These are phyloP conservation scores for Solanum hybrid DNA, from an alignment of 305 asterid species.

Conservation along the genomic window DNA sequence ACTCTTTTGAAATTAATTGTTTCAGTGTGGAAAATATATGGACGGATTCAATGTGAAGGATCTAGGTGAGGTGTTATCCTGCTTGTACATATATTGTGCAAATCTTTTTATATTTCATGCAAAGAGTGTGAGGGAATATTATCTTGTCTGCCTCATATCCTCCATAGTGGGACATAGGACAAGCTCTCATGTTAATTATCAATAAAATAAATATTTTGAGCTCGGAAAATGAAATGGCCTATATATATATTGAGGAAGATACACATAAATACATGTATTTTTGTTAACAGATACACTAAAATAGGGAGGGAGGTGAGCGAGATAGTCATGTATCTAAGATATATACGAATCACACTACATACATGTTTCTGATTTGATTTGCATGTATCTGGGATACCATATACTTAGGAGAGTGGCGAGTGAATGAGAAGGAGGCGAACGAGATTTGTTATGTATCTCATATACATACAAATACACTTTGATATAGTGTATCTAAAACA, in stretches of 20 bases:
- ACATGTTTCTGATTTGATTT: neutral
- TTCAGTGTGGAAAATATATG: neutral
- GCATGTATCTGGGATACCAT: neutral
- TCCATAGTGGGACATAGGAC: neutral
- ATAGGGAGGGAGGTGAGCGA: too few relatives aligned
- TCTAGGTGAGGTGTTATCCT: neutral
- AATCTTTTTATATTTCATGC: neutral
- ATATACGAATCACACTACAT: too few relatives aligned
- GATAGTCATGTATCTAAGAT: too few relatives aligned
- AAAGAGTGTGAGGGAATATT: neutral
- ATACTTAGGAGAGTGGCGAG: neutral
- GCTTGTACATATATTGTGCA: neutral
- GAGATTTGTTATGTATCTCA: too few relatives aligned
- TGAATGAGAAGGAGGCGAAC: neutral
- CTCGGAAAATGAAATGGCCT: neutral
- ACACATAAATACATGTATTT: too few relatives aligned
- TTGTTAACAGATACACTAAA: too few relatives aligned
- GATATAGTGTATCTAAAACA: neutral
- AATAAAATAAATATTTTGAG: neutral
- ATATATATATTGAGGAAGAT: too few relatives aligned
- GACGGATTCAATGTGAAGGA: neutral
- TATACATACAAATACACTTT: neutral
- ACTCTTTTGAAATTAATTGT: neutral
- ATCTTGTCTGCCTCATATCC: neutral
- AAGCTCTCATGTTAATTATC: neutral